Percentiles rank a stretch among this genome's conserved stretches.
Evolutionary conservation across 225 moss, liverwort and hornwort genomes (phyloP).

Genomic region (Ulota crispa): DNA sequence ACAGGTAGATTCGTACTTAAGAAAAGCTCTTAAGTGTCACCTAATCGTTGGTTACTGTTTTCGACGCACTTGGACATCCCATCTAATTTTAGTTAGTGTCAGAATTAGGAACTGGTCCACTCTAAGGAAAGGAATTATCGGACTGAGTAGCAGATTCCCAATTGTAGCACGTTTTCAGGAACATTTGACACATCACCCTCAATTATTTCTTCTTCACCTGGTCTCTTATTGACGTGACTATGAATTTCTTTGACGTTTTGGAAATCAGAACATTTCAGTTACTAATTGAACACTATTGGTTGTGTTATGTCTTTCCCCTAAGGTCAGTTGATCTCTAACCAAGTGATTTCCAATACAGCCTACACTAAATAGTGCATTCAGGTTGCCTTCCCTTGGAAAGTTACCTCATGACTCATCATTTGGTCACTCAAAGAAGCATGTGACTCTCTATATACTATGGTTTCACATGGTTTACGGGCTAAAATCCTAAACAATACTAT

Average conservation of each 20-base stretch:
- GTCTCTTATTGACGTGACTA: not conserved
- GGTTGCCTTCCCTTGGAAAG: too few relatives aligned
- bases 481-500: too few relatives aligned
- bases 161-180: not conserved
- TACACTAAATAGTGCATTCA: too few relatives aligned
- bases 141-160: not conserved
- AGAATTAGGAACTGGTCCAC: conserved; percentile 4
- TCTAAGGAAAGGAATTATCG: conserved; percentile 2
- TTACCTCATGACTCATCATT: too few relatives aligned
- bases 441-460: too few relatives aligned
- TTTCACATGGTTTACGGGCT: too few relatives aligned
- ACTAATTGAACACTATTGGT: too few relatives aligned
- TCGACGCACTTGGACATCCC: not conserved
- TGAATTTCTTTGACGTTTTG: not conserved
- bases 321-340: too few relatives aligned
- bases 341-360: too few relatives aligned
- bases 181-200: not conserved
- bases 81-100: conserved; percentile 6
- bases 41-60: not conserved
- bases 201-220: not conserved
- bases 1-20: not conserved
- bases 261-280: not conserved
- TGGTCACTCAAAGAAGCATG: too few relatives aligned
- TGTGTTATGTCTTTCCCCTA: too few relatives aligned
- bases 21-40: not conserved